Conservation (phyloP, 1,284 basidiomycete genomes). For the Naganishia albida region DNA sequence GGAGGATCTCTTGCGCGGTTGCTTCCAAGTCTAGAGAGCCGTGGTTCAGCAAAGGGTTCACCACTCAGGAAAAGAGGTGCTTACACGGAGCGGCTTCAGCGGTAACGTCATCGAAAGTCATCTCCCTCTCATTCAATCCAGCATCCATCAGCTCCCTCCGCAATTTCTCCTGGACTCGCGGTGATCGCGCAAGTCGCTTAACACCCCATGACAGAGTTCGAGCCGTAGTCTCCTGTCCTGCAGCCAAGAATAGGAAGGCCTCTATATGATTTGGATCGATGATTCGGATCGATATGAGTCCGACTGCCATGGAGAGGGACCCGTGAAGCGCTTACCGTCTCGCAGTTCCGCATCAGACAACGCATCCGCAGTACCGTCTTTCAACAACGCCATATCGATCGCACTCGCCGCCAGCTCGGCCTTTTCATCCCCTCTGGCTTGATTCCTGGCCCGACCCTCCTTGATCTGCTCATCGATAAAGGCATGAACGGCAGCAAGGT, state of each 20-base stretch:
- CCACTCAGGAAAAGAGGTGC: not conserved
- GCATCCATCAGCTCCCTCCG: constrained; percentile 21
- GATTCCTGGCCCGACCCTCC: constrained; percentile 35
- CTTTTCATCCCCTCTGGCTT: constrained; percentile 36
- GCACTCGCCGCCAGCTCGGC: constrained; percentile 42
- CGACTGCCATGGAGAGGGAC: not conserved
- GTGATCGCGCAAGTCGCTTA: constrained; percentile 32
- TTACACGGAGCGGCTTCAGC: constrained; percentile 27
- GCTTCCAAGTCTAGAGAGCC: constrained; percentile 58
- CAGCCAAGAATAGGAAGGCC: constrained; percentile 14
- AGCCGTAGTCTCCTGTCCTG: constrained; percentile 25
- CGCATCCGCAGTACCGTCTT: constrained; percentile 39
- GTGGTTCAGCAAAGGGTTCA: not conserved
- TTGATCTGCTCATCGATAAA: constrained; percentile 36
- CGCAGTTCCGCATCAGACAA: constrained; percentile 41
- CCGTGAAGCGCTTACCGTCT: constrained; percentile 32
- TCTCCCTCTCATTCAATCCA: constrained; percentile 23
- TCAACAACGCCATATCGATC: constrained; percentile 41
- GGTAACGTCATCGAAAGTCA: constrained; percentile 19
- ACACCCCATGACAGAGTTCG: constrained; percentile 27
- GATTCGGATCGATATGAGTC: not conserved
- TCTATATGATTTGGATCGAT: not conserved
- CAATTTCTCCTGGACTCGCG: constrained; percentile 41
- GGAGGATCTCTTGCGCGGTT: constrained; percentile 41
- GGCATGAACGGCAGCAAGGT: constrained; percentile 29